Base-by-base conservation (phyloP, 805 yeast species). In the Diddensiella santjacobensis region DNA sequence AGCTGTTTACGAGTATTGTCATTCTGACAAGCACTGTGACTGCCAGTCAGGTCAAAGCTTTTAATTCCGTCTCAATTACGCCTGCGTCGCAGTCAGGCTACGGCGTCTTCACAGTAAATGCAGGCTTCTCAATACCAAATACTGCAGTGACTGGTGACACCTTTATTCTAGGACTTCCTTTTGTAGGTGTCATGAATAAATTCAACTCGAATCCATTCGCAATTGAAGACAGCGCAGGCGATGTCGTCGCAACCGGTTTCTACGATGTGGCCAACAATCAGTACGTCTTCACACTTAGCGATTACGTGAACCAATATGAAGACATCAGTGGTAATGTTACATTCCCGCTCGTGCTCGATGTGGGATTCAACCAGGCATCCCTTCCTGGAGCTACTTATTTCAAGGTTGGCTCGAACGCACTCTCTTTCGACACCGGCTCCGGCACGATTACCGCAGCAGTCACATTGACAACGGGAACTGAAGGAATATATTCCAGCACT, bases 41-140 rank as follows among this genome's bases (percentile, higher is more conserved):
- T 10, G 39, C 39, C 10, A 35, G 15, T 35, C 39, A 35, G 18
- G 8, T 11, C 17, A 15, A 10, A 6, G 39, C 39, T 11, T 11
- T 35, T 15, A 35, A 10, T 8, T 11, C 17, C 15, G 18, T 35
- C 10, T 35, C 39, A 35, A 17, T 35, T 11, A 11, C 17, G 8
- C 39, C 39, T 10, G 18, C 8, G 8, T 35, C 39, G 8, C 31
- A 26, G 13, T 35, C 39, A 10, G 39, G 39, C 15, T 35, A 35
- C 15, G 39, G 17, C 18, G 17, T 35, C 17, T 35, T 11, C 15
- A 35, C 8, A 11, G 39, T 35, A 6, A 35, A 10, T 11, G 39
- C 39, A 35, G 17, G 15, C 11, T 35, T 35, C 18, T 35, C 39
- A 10, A 35, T 35, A 35, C 39, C 39, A 35, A 15, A 35, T 8